Conservation (phyloP, 352 stramenopile genomes). For the Phytopythium aichiense region DNA sequence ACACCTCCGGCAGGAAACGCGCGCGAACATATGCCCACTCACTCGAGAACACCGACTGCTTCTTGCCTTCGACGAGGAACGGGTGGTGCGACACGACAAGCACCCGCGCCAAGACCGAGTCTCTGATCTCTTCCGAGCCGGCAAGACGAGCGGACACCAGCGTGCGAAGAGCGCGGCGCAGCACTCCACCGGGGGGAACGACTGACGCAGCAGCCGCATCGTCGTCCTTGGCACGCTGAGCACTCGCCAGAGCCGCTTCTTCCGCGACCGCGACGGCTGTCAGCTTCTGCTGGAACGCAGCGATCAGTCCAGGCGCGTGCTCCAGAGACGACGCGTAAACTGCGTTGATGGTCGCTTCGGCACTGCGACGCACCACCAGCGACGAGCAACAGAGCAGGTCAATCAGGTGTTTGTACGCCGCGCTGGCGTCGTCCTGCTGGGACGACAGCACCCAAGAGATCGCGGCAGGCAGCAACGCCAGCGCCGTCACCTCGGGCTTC, state of each 20-base stretch:
- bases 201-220: conserved; percentile 12
- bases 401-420: conserved; percentile 53
- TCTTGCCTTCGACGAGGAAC: conserved; percentile 60
- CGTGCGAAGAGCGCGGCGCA: conserved; percentile 57
- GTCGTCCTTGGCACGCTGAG: conserved; percentile 20
- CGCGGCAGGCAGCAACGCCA: conserved; percentile 40
- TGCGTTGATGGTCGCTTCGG: conserved; percentile 34
- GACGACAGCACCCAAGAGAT: conserved; percentile 72
- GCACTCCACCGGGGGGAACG: conserved; percentile 45
- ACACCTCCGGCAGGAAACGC: conserved; percentile 40
- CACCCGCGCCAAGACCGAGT: conserved; percentile 41
- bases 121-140: conserved; percentile 27
- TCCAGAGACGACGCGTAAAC: conserved; percentile 59
- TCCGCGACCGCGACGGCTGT: conserved; percentile 29
- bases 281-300: conserved; percentile 61
- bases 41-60: conserved; percentile 35
- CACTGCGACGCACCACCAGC: conserved; percentile 45
- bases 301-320: conserved; percentile 43
- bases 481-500: conserved; percentile 53
- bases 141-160: conserved; percentile 41
- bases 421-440: conserved; percentile 39
- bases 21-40: conserved; percentile 69
- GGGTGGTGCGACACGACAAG: conserved; percentile 71
- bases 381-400: conserved; percentile 53
- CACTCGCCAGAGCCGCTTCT: conserved; percentile 19